These are phyloP conservation scores for Isochrysis galbana DNA, from an alignment of 78 protist genomes.

Conservation along the genomic window DNA sequence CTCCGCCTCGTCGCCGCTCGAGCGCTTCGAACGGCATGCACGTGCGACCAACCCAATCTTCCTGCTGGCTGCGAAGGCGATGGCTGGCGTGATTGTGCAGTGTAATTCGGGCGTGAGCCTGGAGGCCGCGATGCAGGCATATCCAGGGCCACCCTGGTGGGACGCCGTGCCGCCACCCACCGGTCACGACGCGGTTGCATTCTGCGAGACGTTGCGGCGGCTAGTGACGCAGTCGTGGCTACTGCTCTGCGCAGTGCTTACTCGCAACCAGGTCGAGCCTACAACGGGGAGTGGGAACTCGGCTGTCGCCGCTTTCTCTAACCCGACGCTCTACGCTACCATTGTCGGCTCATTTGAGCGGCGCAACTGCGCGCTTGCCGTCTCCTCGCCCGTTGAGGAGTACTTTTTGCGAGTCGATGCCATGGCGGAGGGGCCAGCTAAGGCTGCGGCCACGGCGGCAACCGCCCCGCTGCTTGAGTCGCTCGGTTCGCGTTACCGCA, in stretches of 20 bases:
- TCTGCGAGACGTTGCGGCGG: background rate
- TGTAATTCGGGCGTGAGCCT: background rate
- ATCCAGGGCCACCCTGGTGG: background rate
- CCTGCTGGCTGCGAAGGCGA: background rate
- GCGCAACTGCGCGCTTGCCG: background rate
- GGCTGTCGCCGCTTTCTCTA: background rate
- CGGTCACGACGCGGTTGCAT: background rate
- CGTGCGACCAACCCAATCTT: background rate
- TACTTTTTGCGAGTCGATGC: background rate
- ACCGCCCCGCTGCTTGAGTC: background rate
- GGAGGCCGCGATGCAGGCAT: background rate
- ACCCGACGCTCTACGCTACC: background rate
- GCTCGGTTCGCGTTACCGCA: background rate
- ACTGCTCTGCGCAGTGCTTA: background rate
- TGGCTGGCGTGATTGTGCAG: background rate
- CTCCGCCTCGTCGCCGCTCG: background rate
- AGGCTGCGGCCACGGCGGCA: too few relatives aligned
- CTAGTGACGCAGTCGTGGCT: background rate
- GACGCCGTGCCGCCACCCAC: background rate
- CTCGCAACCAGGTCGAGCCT: too few relatives aligned
- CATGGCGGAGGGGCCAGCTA: background rate
- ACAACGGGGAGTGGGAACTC: background rate
- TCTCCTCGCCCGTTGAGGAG: slow-evolving; percentile 21
- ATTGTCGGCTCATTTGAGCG: slow-evolving; percentile 10
- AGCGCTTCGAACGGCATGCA: background rate